phyloP scores from a whole-genome alignment of 805 yeast species.

The Priceomyces haplophilus region DNA sequence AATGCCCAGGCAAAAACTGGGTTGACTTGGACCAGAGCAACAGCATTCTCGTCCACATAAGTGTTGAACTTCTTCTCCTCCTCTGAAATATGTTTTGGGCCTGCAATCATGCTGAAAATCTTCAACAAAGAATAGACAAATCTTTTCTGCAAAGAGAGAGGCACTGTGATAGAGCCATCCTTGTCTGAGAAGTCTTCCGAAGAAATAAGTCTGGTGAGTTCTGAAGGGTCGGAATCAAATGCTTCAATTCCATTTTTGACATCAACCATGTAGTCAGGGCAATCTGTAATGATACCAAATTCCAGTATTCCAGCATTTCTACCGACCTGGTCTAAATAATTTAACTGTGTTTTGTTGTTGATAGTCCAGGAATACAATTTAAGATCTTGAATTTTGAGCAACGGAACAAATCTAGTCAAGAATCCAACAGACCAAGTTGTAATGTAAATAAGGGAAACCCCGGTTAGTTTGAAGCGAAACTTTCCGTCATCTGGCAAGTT shows the following conservation, averaged over 20 bases:
- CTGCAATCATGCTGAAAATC: constrained; percentile 9
- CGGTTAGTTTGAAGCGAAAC: constrained; percentile 27
- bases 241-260: constrained; percentile 8
- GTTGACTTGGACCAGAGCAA: constrained; percentile 10
- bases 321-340: constrained; percentile 30
- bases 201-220: constrained; percentile 8
- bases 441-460: constrained; percentile 36
- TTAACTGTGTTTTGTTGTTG: constrained; percentile 32
- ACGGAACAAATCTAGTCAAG: constrained; percentile 34
- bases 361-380: constrained; percentile 40
- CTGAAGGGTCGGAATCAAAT: constrained; percentile 6
- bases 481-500: constrained; percentile 14
- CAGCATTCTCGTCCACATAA: constrained; percentile 19
- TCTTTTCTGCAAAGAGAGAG: constrained; percentile 14
- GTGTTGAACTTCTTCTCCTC: constrained; percentile 18
- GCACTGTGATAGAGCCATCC: constrained; percentile 3
- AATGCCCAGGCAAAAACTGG: constrained; percentile 18
- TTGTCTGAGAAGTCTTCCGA: constrained; percentile 6
- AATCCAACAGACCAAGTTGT: constrained; percentile 37
- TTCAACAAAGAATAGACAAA: constrained; percentile 12
- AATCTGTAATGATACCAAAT: constrained; percentile 37
- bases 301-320: constrained; percentile 21
- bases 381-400: constrained; percentile 28
- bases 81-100: constrained; percentile 12
- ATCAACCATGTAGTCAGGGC: constrained; percentile 32